phyloP scores from a whole-genome alignment of 805 yeast genomes.

The Saccharomycopsis amapae region DNA sequence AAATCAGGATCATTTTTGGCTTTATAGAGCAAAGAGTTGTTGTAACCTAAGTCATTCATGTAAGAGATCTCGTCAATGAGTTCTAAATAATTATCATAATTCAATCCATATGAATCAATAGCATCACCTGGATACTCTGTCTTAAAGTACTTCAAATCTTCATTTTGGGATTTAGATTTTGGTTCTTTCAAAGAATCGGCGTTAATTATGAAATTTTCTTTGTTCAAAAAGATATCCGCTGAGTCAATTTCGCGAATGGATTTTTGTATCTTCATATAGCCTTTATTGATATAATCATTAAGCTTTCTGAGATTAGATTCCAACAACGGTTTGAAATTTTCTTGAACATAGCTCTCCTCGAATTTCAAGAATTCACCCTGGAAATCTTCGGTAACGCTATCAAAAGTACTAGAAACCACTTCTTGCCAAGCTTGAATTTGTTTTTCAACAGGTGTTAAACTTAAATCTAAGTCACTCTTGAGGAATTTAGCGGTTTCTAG shows the following conservation, averaged over 20 bases:
- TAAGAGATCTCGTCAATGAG: constrained; percentile 17
- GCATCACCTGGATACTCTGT: constrained; percentile 12
- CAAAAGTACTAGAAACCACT: constrained; percentile 14
- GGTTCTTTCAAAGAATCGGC: constrained; percentile 11
- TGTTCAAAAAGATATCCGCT: constrained; percentile 23
- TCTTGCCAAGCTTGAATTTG: constrained; percentile 14
- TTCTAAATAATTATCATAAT: constrained; percentile 5
- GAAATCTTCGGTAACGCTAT: constrained; percentile 15
- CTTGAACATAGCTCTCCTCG: constrained; percentile 10
- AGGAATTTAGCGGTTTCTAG: background rate
- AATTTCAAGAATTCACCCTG: constrained; percentile 12
- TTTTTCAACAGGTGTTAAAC: constrained; percentile 13
- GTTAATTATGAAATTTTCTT: constrained; percentile 18
- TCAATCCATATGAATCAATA: constrained; percentile 13
- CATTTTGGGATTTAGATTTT: constrained; percentile 28
- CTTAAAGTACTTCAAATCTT: constrained; percentile 26
- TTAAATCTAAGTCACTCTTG: background rate
- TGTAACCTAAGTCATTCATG: constrained; percentile 18
- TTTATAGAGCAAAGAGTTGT: constrained; percentile 12
- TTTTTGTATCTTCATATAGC: constrained; percentile 28
- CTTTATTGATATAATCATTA: constrained; percentile 15
- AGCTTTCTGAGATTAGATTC: constrained; percentile 8
- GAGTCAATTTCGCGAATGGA: constrained; percentile 35
- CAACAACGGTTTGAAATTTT: constrained; percentile 14
- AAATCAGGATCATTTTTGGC: constrained; percentile 11